phyloP scores from a whole-genome alignment of 2,329 filamentous ascomycete species.

The Fusarium secorum region DNA sequence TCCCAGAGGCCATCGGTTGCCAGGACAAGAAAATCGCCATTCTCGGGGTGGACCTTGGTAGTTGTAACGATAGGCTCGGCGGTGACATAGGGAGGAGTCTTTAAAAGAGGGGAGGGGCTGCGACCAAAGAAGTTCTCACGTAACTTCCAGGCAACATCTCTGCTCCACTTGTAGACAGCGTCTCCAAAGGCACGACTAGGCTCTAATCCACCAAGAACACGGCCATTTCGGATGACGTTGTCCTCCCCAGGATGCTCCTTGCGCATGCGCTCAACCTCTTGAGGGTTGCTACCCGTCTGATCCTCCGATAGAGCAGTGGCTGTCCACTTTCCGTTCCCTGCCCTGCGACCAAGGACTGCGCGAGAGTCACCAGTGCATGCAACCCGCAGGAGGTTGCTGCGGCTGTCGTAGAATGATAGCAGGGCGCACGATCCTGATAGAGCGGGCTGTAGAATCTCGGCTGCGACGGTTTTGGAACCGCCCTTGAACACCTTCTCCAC shows the following conservation, averaged over 20 bases:
- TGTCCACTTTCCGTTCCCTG: constrained; percentile 85
- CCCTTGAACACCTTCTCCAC: constrained; percentile 90
- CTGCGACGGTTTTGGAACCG: constrained; percentile 88
- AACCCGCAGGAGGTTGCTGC: constrained; percentile 85
- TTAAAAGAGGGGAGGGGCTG: constrained; percentile 76
- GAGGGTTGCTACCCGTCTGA: constrained; percentile 89
- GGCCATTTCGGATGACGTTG: constrained; percentile 85
- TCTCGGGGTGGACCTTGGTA: constrained; percentile 86
- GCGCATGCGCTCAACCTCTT: constrained; percentile 83
- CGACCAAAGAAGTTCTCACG: constrained; percentile 89
- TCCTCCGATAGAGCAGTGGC: constrained; percentile 90
- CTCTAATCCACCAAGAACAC: constrained; percentile 90
- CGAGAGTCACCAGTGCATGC: constrained; percentile 97
- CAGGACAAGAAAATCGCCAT: constrained; percentile 94
- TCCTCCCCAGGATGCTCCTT: constrained; percentile 89
- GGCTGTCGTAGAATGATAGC: constrained; percentile 93
- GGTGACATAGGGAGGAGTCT: constrained; percentile 95
- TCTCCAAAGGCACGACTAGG: constrained; percentile 95
- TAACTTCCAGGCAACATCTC: constrained; percentile 82
- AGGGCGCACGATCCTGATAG: constrained; percentile 97
- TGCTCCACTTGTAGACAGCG: constrained; percentile 95
- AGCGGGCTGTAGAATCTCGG: constrained; percentile 89
- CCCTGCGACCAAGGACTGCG: constrained; percentile 85
- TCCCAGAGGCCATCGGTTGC: constrained; percentile 98
- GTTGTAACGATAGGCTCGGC: constrained; percentile 95